phyloP scores from a whole-genome alignment of 768 basidiomycete species.

The Tylopilus balloui region DNA sequence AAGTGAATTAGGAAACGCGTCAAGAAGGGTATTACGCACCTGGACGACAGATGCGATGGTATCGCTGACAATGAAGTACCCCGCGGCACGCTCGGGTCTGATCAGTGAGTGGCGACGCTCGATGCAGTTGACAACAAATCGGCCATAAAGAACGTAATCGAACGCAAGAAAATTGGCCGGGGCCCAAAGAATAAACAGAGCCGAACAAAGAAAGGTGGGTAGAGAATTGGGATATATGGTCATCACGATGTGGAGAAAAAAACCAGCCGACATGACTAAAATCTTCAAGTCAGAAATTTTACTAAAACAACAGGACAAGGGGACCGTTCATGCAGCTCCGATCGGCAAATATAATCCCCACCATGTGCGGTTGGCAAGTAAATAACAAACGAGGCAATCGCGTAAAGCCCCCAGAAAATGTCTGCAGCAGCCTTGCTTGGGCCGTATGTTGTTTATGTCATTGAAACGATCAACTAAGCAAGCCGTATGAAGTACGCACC shows the following conservation, averaged over 20 bases:
- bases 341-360: conserved; percentile 33
- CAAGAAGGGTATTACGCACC: conserved; percentile 6
- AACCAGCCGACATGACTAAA: conserved; percentile 22
- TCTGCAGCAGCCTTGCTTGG: conserved; percentile 24
- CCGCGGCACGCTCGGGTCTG: conserved; percentile 22
- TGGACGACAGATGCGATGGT: conserved; percentile 27
- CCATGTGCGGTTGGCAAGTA: conserved; percentile 24
- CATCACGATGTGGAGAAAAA: conserved; percentile 19
- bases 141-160: conserved; percentile 32
- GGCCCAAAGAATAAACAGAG: conserved; percentile 22
- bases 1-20: neutral
- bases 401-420: conserved; percentile 21
- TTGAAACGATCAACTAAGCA: neutral
- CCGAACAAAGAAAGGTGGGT: conserved; percentile 14
- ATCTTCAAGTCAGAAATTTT: neutral
- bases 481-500: neutral
- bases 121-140: conserved; percentile 19
- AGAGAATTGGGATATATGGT: conserved; percentile 19
- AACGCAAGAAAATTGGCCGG: conserved; percentile 32
- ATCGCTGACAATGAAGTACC: conserved; percentile 28
- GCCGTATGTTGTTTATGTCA: conserved; percentile 17
- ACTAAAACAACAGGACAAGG: neutral
- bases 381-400: conserved; percentile 2
- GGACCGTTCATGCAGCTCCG: conserved; percentile 20
- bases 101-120: conserved; percentile 21